Evolutionary conservation across 225 moss, liverwort and hornwort genomes (phyloP), one percentile per base, ranked within the genome.

Genomic region (Neckera pumila): DNA sequence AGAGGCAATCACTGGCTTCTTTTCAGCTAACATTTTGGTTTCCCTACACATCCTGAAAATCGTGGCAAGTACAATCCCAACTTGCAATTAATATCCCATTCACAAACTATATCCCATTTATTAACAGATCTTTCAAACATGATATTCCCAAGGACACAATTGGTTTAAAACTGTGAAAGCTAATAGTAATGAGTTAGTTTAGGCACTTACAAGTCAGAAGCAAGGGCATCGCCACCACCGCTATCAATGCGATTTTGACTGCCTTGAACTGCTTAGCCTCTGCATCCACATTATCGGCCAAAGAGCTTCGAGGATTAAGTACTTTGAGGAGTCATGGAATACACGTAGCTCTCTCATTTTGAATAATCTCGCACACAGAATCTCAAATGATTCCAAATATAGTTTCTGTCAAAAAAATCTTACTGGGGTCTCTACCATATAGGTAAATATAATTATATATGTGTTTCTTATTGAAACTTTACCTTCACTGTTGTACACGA

Each of bases 1-100:
- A 30, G 97, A 97, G 72, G 98, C 98, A 86, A 99, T 91, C 53
- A 99, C 97, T 60, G 98, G 97, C 87, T 99, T 99, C 90, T 96
- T 99, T 49, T 95, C 94, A 85, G 95, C 96, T 62, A 99, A 89
- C 76, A 97, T 89, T 94, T 96, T 96, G 72, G 97, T 94, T 91
- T 99, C 98, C 93, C 98, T 94, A 97, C 97, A 99, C 96, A 99
- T 96, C 91, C 97, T 98, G 86, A 81, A 85, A 81, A 56, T 26
- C 43, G 23, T 56, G 43, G 70, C 64, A 61, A 85, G 47, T 49
- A 64, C 38, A 89, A 76, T 47, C 19, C 49, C 86, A 76, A 86
- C 66, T 66, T 49, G 53, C 42, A 80, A 56, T 62, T n/a, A n/a
- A n/a, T n/a, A n/a, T n/a, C n/a, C n/a, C 40, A 17, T 34, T 25